A percentile compares a stretch with the other conserved stretches of the same genome.
phyloP scores from a whole-genome alignment of 2,329 filamentous ascomycete species.

The Ambrosiella beaveri region DNA sequence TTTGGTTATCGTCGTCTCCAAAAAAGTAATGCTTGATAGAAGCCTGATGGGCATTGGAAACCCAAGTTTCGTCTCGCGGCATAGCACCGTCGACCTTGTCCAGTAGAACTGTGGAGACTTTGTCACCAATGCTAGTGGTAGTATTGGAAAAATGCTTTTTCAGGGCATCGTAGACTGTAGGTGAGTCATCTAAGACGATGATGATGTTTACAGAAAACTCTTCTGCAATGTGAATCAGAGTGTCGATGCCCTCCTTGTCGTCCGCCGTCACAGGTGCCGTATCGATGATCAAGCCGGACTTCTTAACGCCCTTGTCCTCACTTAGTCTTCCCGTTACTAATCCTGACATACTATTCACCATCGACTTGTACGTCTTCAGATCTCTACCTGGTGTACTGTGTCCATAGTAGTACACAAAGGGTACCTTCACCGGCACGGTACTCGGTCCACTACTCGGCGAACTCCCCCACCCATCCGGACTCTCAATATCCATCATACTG shows the following conservation, averaged over 20 bases:
- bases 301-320: conserved; percentile 54
- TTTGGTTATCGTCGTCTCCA: conserved; percentile 56
- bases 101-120: conserved; percentile 58
- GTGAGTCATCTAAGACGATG: conserved; percentile 62
- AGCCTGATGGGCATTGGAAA: conserved; percentile 56
- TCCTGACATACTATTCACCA: conserved; percentile 61
- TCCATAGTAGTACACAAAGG: conserved; percentile 80
- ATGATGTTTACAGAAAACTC: conserved; percentile 59
- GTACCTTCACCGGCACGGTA: conserved; percentile 75
- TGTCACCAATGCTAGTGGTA: conserved; percentile 42
- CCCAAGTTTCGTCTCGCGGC: conserved; percentile 54
- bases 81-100: conserved; percentile 76
- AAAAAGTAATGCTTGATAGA: conserved; percentile 91
- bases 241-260: conserved; percentile 51
- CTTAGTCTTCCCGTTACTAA: conserved; percentile 61
- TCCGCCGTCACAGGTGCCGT: conserved; percentile 53
- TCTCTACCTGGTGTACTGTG: conserved; percentile 56
- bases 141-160: conserved; percentile 45
- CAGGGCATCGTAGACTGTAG: conserved; percentile 55
- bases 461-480: conserved; percentile 71
- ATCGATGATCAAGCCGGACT: conserved; percentile 72
- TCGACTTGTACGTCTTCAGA: conserved; percentile 50
- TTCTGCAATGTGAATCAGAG: conserved; percentile 57
- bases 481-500: conserved; percentile 64
- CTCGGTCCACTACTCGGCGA: conserved; percentile 84